Evolutionary conservation across 2,329 filamentous ascomycete species (phyloP), one percentile per base, ranked within the genome.

Genomic region (Fonsecaea pedrosoi): DNA sequence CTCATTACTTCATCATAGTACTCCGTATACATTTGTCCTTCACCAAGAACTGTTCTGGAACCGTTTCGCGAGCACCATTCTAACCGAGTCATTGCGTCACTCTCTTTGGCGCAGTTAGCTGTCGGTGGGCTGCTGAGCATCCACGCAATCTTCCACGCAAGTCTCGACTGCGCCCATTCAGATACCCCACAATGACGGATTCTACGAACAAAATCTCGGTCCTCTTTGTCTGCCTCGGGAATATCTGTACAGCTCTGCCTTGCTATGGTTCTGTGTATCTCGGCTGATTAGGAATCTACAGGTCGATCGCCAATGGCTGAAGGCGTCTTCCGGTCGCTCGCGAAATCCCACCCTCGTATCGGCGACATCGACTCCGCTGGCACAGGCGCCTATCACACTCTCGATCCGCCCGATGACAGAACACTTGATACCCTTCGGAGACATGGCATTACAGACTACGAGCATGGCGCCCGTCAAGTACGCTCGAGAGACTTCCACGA

Each of bases 221-320:
- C 42, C 87, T 98, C 60, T 98, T 98, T 77, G 94, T 98, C 73
- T 99, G 95, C 80, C 85, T 98, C 38, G 95, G 95, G 78, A 99
- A 99, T 80, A 98, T 98, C 75, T 99, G 93, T 86, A 75, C 18
- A 18, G 55, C 66, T 60, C 64, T 61, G 35, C 25, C 56, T 50
- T 57, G n/a, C 21, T 30, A 21, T n/a, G 7, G 57, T 60, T 48
- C 15, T 38, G 25, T 9, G 37, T 59, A 42, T 57, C 25, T 53
- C 37, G 53, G 30, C 66, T 64, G 64, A 67, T 60, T 18, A 64
- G 35, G 3, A 21, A 37, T 37, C 35, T 40, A 32, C 67, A 85
- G 84, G 86, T 75, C 86, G 87, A 68, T 97, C 93, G 7, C 92
- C 95, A 37, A 98, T 99, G 95, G 92, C 94, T 54, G 94, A 98